Conservation (phyloP, 2,329 filamentous ascomycete genomes). For the Tolypocladium amazonense region DNA sequence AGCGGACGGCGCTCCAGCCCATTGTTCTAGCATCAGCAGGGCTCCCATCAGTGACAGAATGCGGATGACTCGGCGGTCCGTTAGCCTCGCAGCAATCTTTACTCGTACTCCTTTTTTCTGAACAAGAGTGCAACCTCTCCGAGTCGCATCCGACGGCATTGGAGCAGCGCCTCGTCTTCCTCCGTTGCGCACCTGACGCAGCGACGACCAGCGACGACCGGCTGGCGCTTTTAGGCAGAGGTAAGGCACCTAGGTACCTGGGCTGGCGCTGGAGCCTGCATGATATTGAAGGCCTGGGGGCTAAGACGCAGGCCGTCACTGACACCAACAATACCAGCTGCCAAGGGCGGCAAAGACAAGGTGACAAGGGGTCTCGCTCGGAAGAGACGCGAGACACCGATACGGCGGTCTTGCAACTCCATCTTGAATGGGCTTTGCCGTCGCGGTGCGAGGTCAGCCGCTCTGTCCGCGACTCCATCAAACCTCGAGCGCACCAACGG, state of each 20-base stretch:
- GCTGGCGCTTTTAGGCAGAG: neutral
- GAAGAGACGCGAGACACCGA: neutral
- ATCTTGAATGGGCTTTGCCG: neutral
- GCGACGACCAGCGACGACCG: neutral
- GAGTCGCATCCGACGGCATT: neutral
- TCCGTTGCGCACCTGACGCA: neutral
- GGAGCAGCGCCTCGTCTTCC: neutral
- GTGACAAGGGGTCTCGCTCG: neutral
- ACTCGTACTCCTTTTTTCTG: neutral
- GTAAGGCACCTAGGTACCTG: no score
- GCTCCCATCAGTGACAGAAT: neutral
- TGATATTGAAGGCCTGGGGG: neutral
- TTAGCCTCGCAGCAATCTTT: neutral
- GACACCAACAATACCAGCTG: neutral
- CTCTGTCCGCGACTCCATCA: neutral
- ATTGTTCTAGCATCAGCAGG: neutral
- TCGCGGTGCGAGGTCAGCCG: neutral
- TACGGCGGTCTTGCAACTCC: neutral
- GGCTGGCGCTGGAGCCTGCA: neutral
- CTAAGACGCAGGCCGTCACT: neutral
- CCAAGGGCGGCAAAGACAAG: neutral
- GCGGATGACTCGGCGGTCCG: neutral
- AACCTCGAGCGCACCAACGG: neutral
- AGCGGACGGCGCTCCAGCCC: neutral
- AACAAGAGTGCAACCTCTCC: neutral